phyloP scores from a whole-genome alignment of 2,329 filamentous ascomycete species.

The Colletotrichum somersetense region DNA sequence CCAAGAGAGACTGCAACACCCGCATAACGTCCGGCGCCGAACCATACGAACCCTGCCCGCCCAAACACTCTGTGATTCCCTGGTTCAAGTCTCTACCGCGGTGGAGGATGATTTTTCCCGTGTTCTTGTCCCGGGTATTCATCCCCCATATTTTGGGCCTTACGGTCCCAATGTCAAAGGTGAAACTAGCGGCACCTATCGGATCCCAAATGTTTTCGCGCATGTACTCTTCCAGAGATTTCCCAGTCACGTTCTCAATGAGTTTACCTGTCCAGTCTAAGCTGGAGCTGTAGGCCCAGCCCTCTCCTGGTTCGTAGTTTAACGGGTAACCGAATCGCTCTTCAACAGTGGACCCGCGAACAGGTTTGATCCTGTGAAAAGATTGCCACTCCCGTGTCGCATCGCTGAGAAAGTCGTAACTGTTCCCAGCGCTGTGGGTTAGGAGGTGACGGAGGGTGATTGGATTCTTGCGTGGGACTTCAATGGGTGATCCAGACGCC shows the following conservation, averaged over 20 bases:
- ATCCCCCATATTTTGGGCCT: conserved; percentile 33
- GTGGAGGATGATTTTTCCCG: conserved; percentile 34
- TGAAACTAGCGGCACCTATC: conserved; percentile 34
- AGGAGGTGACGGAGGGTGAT: conserved; percentile 66
- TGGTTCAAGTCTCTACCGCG: conserved; percentile 28
- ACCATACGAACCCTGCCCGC: conserved; percentile 53
- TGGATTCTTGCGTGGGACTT: conserved; percentile 49
- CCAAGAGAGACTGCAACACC: conserved; percentile 60
- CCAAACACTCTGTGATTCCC: conserved; percentile 46
- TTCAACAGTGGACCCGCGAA: conserved; percentile 54
- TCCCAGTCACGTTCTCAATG: conserved; percentile 60
- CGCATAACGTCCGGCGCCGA: conserved; percentile 57
- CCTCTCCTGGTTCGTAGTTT: conserved; percentile 62
- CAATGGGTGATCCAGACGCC: conserved; percentile 53
- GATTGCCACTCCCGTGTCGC: conserved; percentile 47
- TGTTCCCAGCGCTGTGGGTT: conserved; percentile 62
- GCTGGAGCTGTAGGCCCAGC: conserved; percentile 64
- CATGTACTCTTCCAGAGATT: conserved; percentile 58
- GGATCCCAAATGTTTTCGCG: conserved; percentile 56
- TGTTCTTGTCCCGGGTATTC: conserved; percentile 39
- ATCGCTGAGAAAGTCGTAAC: conserved; percentile 58
- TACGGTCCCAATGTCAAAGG: conserved; percentile 20
- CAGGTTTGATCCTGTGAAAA: conserved; percentile 44
- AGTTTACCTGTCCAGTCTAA: conserved; percentile 67
- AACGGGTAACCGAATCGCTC: conserved; percentile 60